A percentile compares a stretch with the other conserved stretches of the same genome.
phyloP scores from a whole-genome alignment of 805 yeast species.

The Yarrowia sp. region DNA sequence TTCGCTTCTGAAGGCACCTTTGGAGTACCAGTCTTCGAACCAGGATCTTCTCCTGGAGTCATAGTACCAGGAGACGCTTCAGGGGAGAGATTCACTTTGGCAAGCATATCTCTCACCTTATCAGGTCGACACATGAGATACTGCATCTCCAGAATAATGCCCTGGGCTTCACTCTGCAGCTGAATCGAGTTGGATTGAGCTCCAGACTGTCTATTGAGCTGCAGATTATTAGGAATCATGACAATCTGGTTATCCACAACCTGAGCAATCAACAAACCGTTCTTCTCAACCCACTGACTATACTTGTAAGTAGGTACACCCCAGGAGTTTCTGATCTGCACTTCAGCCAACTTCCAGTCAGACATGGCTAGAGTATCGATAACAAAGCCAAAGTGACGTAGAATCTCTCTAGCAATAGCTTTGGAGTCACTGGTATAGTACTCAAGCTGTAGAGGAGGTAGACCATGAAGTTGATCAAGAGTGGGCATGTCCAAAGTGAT shows the following conservation, averaged over 20 bases:
- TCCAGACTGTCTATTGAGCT: constrained; percentile 66
- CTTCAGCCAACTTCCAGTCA: constrained; percentile 47
- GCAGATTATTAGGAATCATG: constrained; percentile 83
- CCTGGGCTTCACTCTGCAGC: constrained; percentile 1
- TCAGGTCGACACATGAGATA: background rate
- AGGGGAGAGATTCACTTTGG: background rate
- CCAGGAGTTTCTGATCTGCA: constrained; percentile 85
- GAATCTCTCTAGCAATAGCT: constrained; percentile 73
- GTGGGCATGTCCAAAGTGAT: constrained; percentile 2
- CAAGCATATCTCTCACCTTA: constrained; percentile 1
- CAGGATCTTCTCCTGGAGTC: constrained; percentile 7
- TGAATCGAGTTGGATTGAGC: constrained; percentile 30
- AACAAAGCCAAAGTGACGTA: constrained; percentile 69
- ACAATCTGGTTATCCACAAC: constrained; percentile 75
- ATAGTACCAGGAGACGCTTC: constrained; percentile 13
- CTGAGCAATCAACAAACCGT: constrained; percentile 90
- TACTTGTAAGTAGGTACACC: constrained; percentile 78
- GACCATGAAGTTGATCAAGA: background rate
- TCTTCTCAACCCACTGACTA: constrained; percentile 84
- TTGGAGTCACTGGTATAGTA: constrained; percentile 35
- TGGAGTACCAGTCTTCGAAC: background rate
- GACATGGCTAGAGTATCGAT: constrained; percentile 76
- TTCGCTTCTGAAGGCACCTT: background rate
- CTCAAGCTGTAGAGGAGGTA: background rate
- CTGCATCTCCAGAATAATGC: constrained; percentile 22